These are phyloP conservation scores for Corinectria fuckeliana DNA, from an alignment of 2,329 filamentous ascomycete species.

Conservation along the genomic window DNA sequence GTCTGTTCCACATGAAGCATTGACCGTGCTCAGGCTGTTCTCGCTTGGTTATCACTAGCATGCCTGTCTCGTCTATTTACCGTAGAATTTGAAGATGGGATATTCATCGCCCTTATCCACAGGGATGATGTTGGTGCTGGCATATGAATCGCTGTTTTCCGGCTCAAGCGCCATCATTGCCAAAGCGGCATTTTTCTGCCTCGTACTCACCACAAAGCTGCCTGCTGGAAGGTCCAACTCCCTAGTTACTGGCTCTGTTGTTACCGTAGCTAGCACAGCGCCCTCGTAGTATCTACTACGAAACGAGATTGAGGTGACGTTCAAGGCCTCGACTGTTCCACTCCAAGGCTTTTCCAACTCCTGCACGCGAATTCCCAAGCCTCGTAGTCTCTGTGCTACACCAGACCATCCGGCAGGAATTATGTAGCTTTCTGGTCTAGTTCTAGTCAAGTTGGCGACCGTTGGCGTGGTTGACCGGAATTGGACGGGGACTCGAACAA, in stretches of 20 bases:
- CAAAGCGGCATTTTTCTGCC: slow-evolving; percentile 41
- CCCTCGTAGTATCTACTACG: slow-evolving; percentile 39
- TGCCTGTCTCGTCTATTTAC: too few species aligned
- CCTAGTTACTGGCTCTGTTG: slow-evolving; percentile 22
- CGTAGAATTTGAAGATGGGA: slow-evolving; percentile 35
- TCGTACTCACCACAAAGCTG: slow-evolving; percentile 41
- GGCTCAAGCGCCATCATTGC: slow-evolving; percentile 42
- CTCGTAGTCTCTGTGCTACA: slow-evolving; percentile 35
- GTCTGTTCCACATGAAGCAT: too few species aligned
- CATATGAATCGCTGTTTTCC: slow-evolving; percentile 44
- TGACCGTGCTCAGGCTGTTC: too few species aligned
- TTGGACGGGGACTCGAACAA: slow-evolving; percentile 36
- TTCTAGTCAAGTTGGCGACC: slow-evolving; percentile 37
- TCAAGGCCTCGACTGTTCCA: slow-evolving; percentile 39
- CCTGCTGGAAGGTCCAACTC: slow-evolving; percentile 36
- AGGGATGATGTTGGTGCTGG: slow-evolving; percentile 40
- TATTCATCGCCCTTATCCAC: slow-evolving; percentile 40
- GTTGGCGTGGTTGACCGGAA: slow-evolving; percentile 41
- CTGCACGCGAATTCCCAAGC: slow-evolving; percentile 36
- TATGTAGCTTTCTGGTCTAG: slow-evolving; percentile 40
- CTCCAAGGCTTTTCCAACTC: slow-evolving; percentile 29
- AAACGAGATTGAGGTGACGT: slow-evolving; percentile 29
- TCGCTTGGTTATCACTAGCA: too few species aligned
- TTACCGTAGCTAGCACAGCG: slow-evolving; percentile 30
- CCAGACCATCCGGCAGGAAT: slow-evolving; percentile 40